phyloP scores from a whole-genome alignment of 2,329 filamentous ascomycete species.

The Penicillium sclerotiorum region DNA sequence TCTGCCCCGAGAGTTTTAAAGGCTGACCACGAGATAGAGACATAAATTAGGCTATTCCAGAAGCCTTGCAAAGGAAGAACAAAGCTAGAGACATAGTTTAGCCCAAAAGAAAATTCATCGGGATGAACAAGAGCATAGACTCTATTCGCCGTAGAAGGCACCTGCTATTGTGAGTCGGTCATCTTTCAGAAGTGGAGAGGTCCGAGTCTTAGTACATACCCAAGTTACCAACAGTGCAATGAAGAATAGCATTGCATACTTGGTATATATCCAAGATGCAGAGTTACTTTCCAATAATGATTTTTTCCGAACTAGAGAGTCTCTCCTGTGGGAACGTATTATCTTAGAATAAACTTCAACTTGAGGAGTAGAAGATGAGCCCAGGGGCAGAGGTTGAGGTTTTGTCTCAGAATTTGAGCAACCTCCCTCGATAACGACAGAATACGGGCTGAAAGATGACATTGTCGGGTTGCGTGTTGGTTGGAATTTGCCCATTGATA shows the following conservation, averaged over 20 bases:
- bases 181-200: not conserved
- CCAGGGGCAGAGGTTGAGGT: not conserved
- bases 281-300: conserved; percentile 34
- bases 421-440: conserved; percentile 36
- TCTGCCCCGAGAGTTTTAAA: conserved; percentile 47
- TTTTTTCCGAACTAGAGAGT: conserved; percentile 19
- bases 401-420: not conserved
- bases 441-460: conserved; percentile 29
- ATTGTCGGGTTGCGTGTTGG: conserved; percentile 3
- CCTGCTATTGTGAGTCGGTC: conserved; percentile 21
- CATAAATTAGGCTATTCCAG: conserved; percentile 81
- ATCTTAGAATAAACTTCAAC: not conserved
- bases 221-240: conserved; percentile 48
- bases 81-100: conserved; percentile 71
- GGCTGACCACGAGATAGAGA: conserved; percentile 67
- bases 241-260: conserved; percentile 45
- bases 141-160: conserved; percentile 76
- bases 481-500: conserved; percentile 5
- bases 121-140: conserved; percentile 69
- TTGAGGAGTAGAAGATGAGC: not conserved
- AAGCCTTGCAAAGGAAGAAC: conserved; percentile 81
- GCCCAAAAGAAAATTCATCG: conserved; percentile 54
- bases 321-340: conserved; percentile 2
- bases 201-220: conserved; percentile 23
- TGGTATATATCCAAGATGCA: conserved; percentile 43